A percentile compares a stretch with the other conserved stretches of the same genome.
Conservation (phyloP, 2,329 filamentous ascomycete species). For the Epichloe sibirici region DNA sequence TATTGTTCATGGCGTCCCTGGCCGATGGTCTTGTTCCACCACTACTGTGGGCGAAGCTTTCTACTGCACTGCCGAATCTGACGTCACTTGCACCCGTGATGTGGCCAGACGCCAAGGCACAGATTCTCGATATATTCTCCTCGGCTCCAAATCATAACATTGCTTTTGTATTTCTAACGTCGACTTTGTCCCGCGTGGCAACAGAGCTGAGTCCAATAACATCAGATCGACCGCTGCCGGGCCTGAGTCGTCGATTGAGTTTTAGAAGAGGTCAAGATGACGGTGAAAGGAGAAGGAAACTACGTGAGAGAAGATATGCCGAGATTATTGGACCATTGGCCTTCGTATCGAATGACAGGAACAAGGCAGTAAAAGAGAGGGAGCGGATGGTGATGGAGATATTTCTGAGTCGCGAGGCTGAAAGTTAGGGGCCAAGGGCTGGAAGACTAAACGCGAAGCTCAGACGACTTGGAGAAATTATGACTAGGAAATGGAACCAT, state of each 20-base stretch:
- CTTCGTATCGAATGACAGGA: constrained; percentile 44
- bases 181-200: constrained; percentile 51
- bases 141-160: constrained; percentile 70
- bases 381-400: constrained; percentile 57
- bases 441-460: not conserved
- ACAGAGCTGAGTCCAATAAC: constrained; percentile 33
- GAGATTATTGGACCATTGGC: constrained; percentile 52
- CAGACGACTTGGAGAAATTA: not conserved
- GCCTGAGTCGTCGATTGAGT: constrained; percentile 33
- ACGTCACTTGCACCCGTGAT: constrained; percentile 13
- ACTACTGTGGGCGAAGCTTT: constrained; percentile 57
- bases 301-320: constrained; percentile 49
- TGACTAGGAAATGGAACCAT: not conserved
- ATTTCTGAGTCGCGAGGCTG: constrained; percentile 36
- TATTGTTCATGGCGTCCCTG: constrained; percentile 63
- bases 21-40: constrained; percentile 67
- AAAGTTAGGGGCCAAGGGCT: constrained; percentile 16
- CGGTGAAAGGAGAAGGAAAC: constrained; percentile 33
- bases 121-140: constrained; percentile 61
- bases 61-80: constrained; percentile 39
- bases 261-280: constrained; percentile 26
- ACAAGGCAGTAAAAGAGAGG: constrained; percentile 49
- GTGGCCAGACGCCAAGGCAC: constrained; percentile 32
- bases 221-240: constrained; percentile 16
- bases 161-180: constrained; percentile 75